Conservation (phyloP, 75 land plant species). For the Azolla pinnata region DNA sequence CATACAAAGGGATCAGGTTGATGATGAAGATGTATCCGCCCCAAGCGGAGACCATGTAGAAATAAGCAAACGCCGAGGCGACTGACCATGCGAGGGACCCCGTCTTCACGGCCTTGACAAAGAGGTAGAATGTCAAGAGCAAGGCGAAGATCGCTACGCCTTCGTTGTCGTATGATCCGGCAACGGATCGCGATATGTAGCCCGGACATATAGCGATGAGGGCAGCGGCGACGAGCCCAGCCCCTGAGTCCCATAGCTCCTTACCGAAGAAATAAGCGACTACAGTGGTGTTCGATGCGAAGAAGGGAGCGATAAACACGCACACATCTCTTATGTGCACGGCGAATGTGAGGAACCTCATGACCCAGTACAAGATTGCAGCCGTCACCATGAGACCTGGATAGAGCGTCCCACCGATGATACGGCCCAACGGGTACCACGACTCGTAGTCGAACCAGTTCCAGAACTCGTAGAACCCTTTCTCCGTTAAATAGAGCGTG, state of each 20-base stretch:
- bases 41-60: conserved; percentile 99
- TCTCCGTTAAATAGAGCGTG: conserved; percentile 66
- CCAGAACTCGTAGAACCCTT: conserved; percentile 99
- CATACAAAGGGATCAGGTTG: conserved; percentile 88
- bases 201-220: conserved; percentile 95
- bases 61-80: conserved; percentile 91
- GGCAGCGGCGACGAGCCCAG: conserved; percentile 89
- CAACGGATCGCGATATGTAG: conserved; percentile 93
- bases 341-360: conserved; percentile 59
- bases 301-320: conserved; percentile 92
- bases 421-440: conserved; percentile 97
- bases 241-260: conserved; percentile 91
- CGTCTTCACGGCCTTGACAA: conserved; percentile 98
- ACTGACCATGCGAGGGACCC: conserved; percentile 89
- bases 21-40: conserved; percentile 99
- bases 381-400: conserved; percentile 99
- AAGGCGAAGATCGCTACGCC: conserved; percentile 95
- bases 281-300: conserved; percentile 88
- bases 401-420: conserved; percentile 92
- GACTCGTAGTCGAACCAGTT: conserved; percentile 98
- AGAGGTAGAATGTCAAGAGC: conserved; percentile 82
- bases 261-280: conserved; percentile 97
- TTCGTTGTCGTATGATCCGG: conserved; percentile 96
- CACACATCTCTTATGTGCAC: conserved; percentile 97
- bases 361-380: conserved; percentile 56